Conservation (phyloP, 768 basidiomycete genomes). For the Lactifluus echinatus region DNA sequence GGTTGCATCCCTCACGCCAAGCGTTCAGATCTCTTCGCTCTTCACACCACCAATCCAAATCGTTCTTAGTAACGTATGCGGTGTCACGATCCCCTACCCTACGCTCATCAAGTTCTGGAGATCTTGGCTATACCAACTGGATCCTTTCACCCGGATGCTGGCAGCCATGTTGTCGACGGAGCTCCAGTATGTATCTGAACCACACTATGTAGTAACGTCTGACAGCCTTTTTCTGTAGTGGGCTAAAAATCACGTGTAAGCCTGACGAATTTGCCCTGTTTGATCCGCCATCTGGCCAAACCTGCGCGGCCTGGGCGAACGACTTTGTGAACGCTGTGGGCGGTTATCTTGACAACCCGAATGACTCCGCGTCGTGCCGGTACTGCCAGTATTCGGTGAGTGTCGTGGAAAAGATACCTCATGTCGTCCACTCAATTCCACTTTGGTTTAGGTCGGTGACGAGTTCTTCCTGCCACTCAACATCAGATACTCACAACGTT, state of each 20-base stretch:
- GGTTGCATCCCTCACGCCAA: slow-evolving; percentile 68
- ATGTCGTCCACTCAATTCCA: not conserved
- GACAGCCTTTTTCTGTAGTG: slow-evolving; percentile 31
- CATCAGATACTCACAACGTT: slow-evolving; percentile 50
- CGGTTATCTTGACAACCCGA: slow-evolving; percentile 66
- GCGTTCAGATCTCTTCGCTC: slow-evolving; percentile 60
- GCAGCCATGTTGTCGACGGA: slow-evolving; percentile 75
- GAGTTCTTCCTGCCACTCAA: slow-evolving; percentile 63
- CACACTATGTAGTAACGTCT: not conserved
- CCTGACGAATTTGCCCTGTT: slow-evolving; percentile 63
- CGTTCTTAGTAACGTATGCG: slow-evolving; percentile 65
- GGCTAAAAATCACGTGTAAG: slow-evolving; percentile 54
- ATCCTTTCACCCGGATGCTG: slow-evolving; percentile 66
- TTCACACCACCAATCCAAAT: slow-evolving; percentile 69
- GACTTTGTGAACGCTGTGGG: slow-evolving; percentile 53
- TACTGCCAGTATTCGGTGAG: slow-evolving; percentile 59
- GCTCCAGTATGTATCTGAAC: slow-evolving; percentile 41
- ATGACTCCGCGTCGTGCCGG: slow-evolving; percentile 50
- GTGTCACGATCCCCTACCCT: slow-evolving; percentile 69
- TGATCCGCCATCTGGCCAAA: slow-evolving; percentile 64
- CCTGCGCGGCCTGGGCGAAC: slow-evolving; percentile 62
- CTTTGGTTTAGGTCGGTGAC: slow-evolving; percentile 42
- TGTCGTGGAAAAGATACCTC: not conserved
- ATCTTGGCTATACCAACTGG: slow-evolving; percentile 68
- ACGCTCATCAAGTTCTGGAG: slow-evolving; percentile 63